Evolutionary conservation across 1,284 basidiomycete species (phyloP).

Genomic region (Spongispora temasekensis): DNA sequence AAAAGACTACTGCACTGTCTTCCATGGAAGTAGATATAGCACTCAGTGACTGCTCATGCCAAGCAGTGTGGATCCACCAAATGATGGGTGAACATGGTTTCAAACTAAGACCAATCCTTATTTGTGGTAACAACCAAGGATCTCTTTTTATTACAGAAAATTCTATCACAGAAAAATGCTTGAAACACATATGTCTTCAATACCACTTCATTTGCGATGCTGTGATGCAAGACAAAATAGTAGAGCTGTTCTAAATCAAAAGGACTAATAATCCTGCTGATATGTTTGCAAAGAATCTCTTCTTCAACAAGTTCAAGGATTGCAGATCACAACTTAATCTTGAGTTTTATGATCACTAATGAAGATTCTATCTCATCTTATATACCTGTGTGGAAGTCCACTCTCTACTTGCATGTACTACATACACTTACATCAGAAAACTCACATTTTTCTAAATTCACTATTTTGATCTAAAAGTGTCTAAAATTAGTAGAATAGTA

Average conservation of each 20-base stretch:
- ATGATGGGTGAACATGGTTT: too few relatives aligned
- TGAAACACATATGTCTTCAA: background rate
- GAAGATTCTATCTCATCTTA: too few relatives aligned
- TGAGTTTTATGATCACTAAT: background rate
- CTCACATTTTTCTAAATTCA: background rate
- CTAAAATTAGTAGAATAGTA: background rate
- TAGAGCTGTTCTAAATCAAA: background rate
- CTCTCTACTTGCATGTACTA: too few relatives aligned
- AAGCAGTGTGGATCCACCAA: too few relatives aligned
- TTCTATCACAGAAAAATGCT: background rate
- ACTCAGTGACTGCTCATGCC: too few relatives aligned
- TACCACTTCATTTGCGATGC: background rate
- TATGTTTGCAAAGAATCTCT: background rate
- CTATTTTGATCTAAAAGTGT: background rate
- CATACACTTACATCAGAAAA: background rate
- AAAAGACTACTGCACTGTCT: too few relatives aligned
- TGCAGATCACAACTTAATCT: background rate
- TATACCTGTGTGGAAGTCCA: too few relatives aligned
- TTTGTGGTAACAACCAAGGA: background rate
- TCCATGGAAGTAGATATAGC: too few relatives aligned
- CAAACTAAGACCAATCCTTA: background rate
- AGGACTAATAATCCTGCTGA: background rate
- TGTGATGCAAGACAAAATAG: background rate
- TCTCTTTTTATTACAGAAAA: background rate
- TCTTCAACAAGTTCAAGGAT: background rate